These are phyloP conservation scores for Camellia japonica DNA, from an alignment of 148 eudicot genomes.

Conservation along the genomic window DNA sequence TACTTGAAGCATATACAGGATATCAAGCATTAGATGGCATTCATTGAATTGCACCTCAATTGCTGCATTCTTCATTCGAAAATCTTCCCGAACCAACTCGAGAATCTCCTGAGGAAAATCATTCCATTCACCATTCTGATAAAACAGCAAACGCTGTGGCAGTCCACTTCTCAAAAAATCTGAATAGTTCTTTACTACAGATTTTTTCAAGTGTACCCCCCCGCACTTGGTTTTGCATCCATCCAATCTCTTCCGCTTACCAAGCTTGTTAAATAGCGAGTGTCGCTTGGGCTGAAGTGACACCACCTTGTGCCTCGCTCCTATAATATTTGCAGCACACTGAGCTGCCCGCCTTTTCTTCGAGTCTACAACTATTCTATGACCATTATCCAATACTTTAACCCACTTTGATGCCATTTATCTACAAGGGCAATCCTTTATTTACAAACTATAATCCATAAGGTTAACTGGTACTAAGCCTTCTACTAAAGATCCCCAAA, in stretches of 20 bases:
- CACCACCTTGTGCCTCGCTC: slow-evolving; percentile 24
- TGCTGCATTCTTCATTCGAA: slow-evolving; percentile 30
- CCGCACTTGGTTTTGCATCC: slow-evolving; percentile 25
- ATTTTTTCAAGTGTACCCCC: slow-evolving; percentile 8
- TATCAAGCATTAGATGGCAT: slow-evolving; percentile 31
- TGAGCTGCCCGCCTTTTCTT: slow-evolving; percentile 21
- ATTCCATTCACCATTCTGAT: slow-evolving; percentile 35
- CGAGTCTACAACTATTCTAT: slow-evolving; percentile 19
- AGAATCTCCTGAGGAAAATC: slow-evolving; percentile 31
- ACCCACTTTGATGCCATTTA: slow-evolving; percentile 35
- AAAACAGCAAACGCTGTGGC: slow-evolving; percentile 32
- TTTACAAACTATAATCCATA: slow-evolving; percentile 24
- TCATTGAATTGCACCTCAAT: slow-evolving; percentile 26
- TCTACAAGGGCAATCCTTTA: slow-evolving; percentile 23
- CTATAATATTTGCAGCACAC: slow-evolving; percentile 18
- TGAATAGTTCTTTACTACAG: slow-evolving; percentile 25
- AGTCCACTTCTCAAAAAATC: slow-evolving; percentile 31
- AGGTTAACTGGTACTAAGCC: slow-evolving; percentile 14
- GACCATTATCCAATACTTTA: slow-evolving; percentile 23
- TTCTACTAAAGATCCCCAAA: slow-evolving; percentile 20
- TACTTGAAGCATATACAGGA: slow-evolving; percentile 34
- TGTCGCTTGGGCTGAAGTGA: slow-evolving; percentile 10
- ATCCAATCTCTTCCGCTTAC: slow-evolving; percentile 33
- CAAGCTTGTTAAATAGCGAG: slow-evolving; percentile 19
- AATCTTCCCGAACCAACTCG: slow-evolving; percentile 23